Percentiles rank a stretch among this genome's conserved stretches.
Evolutionary conservation across 192 early-diverging fungal genomes (phyloP).

Genomic region (Lobosporangium transversale): DNA sequence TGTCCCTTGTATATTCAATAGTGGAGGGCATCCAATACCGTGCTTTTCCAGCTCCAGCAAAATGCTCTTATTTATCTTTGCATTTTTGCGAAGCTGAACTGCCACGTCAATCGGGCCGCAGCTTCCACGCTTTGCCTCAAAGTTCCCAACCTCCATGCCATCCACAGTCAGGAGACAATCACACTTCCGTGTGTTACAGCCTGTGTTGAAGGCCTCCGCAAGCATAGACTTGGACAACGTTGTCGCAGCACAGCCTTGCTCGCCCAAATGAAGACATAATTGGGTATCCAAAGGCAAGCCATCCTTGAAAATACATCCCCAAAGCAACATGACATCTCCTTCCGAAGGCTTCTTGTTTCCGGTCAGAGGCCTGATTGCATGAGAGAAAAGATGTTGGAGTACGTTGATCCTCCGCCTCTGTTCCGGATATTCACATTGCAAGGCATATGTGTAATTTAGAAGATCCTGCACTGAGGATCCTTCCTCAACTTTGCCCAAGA

Average conservation of each 20-base stretch:
- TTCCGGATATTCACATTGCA: neutral
- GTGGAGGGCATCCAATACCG: slow-evolving; percentile 23
- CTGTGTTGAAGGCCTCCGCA: slow-evolving; percentile 16
- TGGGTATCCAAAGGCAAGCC: neutral
- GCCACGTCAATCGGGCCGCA: slow-evolving; percentile 18
- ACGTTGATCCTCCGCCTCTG: neutral
- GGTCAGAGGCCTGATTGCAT: neutral
- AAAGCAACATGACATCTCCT: neutral
- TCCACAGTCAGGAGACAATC: slow-evolving; percentile 29
- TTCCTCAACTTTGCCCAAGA: neutral
- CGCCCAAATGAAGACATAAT: slow-evolving; percentile 5
- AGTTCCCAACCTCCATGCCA: slow-evolving; percentile 31
- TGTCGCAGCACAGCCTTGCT: slow-evolving; percentile 31
- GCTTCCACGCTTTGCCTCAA: slow-evolving; percentile 15
- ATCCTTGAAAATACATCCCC: neutral
- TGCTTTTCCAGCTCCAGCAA: slow-evolving; percentile 27
- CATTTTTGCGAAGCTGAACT: slow-evolving; percentile 22
- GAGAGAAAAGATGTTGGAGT: neutral
- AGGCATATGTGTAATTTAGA: neutral
- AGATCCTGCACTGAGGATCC: neutral
- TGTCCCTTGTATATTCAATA: slow-evolving; percentile 22
- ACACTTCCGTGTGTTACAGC: slow-evolving; percentile 22
- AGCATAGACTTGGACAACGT: slow-evolving; percentile 15
- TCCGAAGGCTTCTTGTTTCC: neutral
- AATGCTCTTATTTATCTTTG: slow-evolving; percentile 28